Conservation (phyloP, 1,284 basidiomycete species). For the Golubevia pallescens region DNA sequence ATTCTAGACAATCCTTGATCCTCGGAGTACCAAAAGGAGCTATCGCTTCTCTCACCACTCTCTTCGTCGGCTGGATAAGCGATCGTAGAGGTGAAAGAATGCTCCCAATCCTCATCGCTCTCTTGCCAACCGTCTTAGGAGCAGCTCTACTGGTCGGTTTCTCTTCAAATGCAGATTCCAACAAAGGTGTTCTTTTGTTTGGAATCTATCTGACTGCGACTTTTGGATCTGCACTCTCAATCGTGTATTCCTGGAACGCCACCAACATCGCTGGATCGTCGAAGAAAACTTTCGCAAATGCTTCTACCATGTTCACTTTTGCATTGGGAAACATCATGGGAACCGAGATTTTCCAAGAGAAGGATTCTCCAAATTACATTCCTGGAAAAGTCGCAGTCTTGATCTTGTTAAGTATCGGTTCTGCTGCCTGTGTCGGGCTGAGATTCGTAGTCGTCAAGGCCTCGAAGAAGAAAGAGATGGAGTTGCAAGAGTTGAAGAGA, state of each 20-base stretch:
- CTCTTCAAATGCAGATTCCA: conserved; percentile 65
- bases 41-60: conserved; percentile 68
- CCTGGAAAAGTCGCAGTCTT: conserved; percentile 73
- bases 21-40: conserved; percentile 72
- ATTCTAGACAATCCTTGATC: conserved; percentile 72
- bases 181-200: conserved; percentile 71
- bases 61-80: conserved; percentile 67
- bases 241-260: conserved; percentile 74
- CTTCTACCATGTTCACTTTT: conserved; percentile 71
- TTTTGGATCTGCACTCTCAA: conserved; percentile 70
- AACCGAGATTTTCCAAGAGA: conserved; percentile 22
- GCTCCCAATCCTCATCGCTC: conserved; percentile 71
- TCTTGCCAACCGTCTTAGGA: conserved; percentile 73
- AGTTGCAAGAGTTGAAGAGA: conserved; percentile 67
- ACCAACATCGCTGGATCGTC: conserved; percentile 74
- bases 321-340: conserved; percentile 69
- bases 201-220: conserved; percentile 71
- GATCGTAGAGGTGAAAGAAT: conserved; percentile 65
- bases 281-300: conserved; percentile 70
- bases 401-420: conserved; percentile 70
- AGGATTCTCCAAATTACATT: conserved; percentile 72
- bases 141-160: conserved; percentile 71
- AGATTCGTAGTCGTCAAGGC: conserved; percentile 71
- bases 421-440: conserved; percentile 69
- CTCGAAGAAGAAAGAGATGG: conserved; percentile 68